phyloP scores from a whole-genome alignment of 2,329 filamentous ascomycete species.

The Gliomastix tumulicola region DNA sequence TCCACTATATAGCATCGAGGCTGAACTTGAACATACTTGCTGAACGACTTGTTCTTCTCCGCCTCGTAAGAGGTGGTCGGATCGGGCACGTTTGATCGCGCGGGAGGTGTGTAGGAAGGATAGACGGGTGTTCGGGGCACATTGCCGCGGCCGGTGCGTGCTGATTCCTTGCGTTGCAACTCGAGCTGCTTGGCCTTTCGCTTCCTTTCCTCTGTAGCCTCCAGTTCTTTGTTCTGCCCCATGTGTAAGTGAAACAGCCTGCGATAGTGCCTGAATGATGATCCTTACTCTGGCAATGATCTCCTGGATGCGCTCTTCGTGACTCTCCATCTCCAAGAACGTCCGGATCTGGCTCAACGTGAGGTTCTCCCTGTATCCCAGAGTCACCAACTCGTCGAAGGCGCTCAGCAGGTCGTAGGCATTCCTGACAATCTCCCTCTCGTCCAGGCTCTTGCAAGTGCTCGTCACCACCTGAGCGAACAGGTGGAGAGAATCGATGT shows the following conservation, averaged over 20 bases:
- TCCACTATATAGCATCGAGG: too few species aligned
- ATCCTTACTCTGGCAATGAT: slow-evolving; percentile 78
- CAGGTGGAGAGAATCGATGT: slow-evolving; percentile 96
- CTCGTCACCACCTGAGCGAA: slow-evolving; percentile 96
- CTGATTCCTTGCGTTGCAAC: slow-evolving; percentile 95
- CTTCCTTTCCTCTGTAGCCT: slow-evolving; percentile 97
- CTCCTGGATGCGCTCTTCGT: slow-evolving; percentile 97
- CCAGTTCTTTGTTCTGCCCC: slow-evolving; percentile 88
- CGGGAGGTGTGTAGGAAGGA: slow-evolving; percentile 79
- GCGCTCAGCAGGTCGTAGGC: slow-evolving; percentile 94
- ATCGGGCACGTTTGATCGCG: slow-evolving; percentile 66
- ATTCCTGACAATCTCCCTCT: slow-evolving; percentile 90
- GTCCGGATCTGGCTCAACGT: slow-evolving; percentile 98
- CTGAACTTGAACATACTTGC: slow-evolving; percentile 56
- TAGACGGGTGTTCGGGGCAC: slow-evolving; percentile 74
- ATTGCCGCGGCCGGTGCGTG: slow-evolving; percentile 61
- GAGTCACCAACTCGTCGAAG: slow-evolving; percentile 93
- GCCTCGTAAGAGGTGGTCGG: slow-evolving; percentile 93
- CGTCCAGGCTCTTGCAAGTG: slow-evolving; percentile 92
- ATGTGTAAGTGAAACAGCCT: slow-evolving; percentile 6
- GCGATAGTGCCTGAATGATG: not conserved
- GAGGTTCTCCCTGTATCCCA: slow-evolving; percentile 94
- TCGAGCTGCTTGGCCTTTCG: slow-evolving; percentile 97
- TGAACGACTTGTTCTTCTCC: slow-evolving; percentile 88
- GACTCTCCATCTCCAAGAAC: slow-evolving; percentile 98